Base-by-base conservation (phyloP, 2,329 filamentous ascomycete species). In the Camillea tinctor region DNA sequence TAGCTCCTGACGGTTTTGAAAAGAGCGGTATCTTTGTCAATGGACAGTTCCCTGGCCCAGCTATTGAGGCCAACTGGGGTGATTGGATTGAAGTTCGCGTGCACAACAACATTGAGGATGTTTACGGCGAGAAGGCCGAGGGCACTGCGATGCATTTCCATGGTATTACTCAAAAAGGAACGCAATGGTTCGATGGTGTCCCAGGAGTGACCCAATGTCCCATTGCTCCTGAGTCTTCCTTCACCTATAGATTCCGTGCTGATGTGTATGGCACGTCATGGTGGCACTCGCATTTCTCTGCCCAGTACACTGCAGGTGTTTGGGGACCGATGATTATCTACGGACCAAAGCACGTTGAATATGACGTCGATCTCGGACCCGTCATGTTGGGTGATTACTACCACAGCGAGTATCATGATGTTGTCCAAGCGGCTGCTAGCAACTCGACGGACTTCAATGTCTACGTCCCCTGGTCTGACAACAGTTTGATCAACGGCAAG, bases 101-200 rank as follows among this genome's bases (percentile, higher is more conserved):
- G 20, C 56, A 72, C 49, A 80, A 80, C 61, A 83, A 88, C 49
- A 80, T 89, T 56, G 79, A 85, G 72, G 90, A 91, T 69, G 77
- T 80, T n/a, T 77, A 85, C 1, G 30, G 21, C 20, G 23, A 9
- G 3, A 54, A 54, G 21, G 56, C 9, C 1, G 79, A 88, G 66
- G 81, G 76, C n/a, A 85, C 84, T 20, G 81, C 77, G 57, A 76
- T 91, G 26, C 88, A 91, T 70, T 91, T 87, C 71, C 88, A 91
- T 68, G 88, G 88, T 13, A 76, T 90, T 57, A 87, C 81, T 66
- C 85, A 88, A 69, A 86, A 87, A 66, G 83, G 83, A 7, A 88
- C 85, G 0, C 86, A 80, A 30, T 78, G 83, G 55, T 88, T 90
- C 84, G 88, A 91, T 68, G 88, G 88, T 1, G 81, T 86, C 1